Conservation (phyloP, 768 basidiomycete species). For the Rhizopogon salebrosus region DNA sequence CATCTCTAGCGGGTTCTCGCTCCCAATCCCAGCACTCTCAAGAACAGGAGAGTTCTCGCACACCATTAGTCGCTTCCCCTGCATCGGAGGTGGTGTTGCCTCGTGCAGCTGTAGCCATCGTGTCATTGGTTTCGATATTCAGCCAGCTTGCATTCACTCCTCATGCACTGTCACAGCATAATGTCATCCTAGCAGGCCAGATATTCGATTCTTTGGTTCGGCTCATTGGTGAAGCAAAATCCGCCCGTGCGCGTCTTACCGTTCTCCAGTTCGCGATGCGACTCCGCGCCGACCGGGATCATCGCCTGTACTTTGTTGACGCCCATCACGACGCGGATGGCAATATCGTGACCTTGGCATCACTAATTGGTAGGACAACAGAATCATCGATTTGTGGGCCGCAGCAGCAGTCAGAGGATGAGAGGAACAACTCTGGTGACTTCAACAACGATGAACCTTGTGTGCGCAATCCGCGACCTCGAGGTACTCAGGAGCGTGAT, state of each 20-base stretch:
- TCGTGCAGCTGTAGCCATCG: constrained; percentile 53
- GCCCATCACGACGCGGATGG: constrained; percentile 51
- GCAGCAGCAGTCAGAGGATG: constrained; percentile 14
- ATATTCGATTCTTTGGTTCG: constrained; percentile 50
- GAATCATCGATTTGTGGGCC: constrained; percentile 7
- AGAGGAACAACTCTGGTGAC: constrained; percentile 21
- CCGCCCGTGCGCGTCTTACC: constrained; percentile 58
- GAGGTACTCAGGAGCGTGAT: constrained; percentile 45
- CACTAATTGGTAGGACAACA: constrained; percentile 53
- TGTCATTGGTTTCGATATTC: constrained; percentile 62
- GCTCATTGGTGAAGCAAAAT: constrained; percentile 40
- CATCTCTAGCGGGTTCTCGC: constrained; percentile 59
- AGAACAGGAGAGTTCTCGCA: constrained; percentile 27
- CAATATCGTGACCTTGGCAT: constrained; percentile 52
- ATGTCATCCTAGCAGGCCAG: constrained; percentile 46
- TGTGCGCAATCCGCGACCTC: constrained; percentile 41
- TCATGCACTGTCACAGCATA: constrained; percentile 40
- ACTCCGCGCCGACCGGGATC: constrained; percentile 85
- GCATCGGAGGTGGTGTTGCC: constrained; percentile 28
- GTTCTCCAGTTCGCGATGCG: constrained; percentile 85
- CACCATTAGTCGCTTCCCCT: constrained; percentile 22
- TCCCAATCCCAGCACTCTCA: constrained; percentile 50
- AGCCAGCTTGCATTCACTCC: constrained; percentile 69
- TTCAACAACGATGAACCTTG: constrained; percentile 20
- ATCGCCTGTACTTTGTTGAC: constrained; percentile 69